phyloP scores from a whole-genome alignment of 2,329 filamentous ascomycete genomes.

The Fonsecaea multimorphosa region DNA sequence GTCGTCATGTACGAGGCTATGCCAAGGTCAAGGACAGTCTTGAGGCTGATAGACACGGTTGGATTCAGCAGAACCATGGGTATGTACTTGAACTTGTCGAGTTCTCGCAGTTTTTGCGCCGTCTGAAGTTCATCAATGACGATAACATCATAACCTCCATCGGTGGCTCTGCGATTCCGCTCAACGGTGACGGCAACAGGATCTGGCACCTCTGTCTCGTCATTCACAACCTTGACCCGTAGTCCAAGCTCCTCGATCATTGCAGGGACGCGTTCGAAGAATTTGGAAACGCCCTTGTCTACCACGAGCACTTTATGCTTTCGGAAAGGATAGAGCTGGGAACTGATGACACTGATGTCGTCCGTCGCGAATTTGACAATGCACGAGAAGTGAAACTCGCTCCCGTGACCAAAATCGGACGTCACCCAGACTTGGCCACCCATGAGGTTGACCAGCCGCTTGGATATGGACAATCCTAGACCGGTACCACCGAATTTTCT shows the following conservation, averaged over 20 bases:
- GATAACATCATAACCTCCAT: conserved; percentile 87
- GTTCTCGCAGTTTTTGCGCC: conserved; percentile 79
- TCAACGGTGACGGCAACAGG: conserved; percentile 52
- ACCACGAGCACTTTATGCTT: conserved; percentile 93
- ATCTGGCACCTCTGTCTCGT: conserved; percentile 70
- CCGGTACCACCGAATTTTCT: conserved; percentile 95
- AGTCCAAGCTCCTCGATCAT: conserved; percentile 83
- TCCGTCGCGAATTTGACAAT: conserved; percentile 82
- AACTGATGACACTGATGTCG: conserved; percentile 77
- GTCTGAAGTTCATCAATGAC: conserved; percentile 93
- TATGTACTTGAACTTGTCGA: conserved; percentile 97
- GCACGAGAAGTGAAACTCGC: conserved; percentile 96
- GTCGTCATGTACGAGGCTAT: conserved; percentile 99
- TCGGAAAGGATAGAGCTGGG: conserved; percentile 86
- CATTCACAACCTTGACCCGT: conserved; percentile 81
- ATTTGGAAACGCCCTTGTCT: conserved; percentile 83
- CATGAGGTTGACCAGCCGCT: conserved; percentile 94
- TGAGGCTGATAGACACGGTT: conserved; percentile 86
- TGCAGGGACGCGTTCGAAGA: conserved; percentile 73
- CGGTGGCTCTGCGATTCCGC: conserved; percentile 53
- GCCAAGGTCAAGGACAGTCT: conserved; percentile 90
- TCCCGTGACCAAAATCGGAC: conserved; percentile 88
- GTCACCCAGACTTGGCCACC: conserved; percentile 95
- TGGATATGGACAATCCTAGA: conserved; percentile 91
- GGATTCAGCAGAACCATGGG: conserved; percentile 92